Percentiles rank a stretch among this genome's conserved stretches.
Evolutionary conservation across 768 basidiomycete species (phyloP).

Genomic region (Lactifluus rugatus): DNA sequence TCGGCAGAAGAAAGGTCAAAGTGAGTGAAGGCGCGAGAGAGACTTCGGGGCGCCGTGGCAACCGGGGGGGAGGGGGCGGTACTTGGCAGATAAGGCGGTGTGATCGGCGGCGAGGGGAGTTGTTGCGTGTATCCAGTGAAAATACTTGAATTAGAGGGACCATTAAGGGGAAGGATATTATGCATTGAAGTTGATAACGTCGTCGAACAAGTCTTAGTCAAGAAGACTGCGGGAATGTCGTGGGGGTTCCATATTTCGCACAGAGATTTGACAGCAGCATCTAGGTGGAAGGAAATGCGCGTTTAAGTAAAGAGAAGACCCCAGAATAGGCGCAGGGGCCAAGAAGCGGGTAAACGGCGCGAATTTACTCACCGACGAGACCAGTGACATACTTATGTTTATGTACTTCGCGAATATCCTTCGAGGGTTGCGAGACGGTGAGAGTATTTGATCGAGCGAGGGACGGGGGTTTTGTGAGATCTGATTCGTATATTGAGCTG

Average conservation of each 20-base stretch:
- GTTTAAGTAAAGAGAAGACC: conserved; percentile 6
- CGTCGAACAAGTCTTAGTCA: conserved; percentile 26
- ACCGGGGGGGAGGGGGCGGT: conserved; percentile 25
- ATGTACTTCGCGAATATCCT: conserved; percentile 37
- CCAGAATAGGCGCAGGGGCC: conserved; percentile 2
- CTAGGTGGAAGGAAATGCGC: conserved; percentile 28
- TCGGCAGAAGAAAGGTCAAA: conserved; percentile 18
- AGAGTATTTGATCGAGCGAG: conserved; percentile 27
- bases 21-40: conserved; percentile 24
- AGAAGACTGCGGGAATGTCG: conserved; percentile 56
- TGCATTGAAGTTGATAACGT: conserved; percentile 8
- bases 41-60: conserved; percentile 21
- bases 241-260: conserved; percentile 75
- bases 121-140: conserved; percentile 30
- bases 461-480: conserved; percentile 21
- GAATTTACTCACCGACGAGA: conserved; percentile 52
- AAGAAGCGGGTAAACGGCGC: conserved; percentile 3
- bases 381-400: conserved; percentile 55
- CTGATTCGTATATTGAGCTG: conserved; percentile 27
- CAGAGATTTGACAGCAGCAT: conserved; percentile 70
- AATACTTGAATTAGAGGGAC: conserved; percentile 16
- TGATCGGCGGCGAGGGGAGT: conserved; percentile 46
- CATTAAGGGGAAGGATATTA: conserved; percentile 23
- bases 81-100: conserved; percentile 33
- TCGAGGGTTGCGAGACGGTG: conserved; percentile 22